phyloP scores from a whole-genome alignment of 2,329 filamentous ascomycete species.

The Ophiostoma montium region DNA sequence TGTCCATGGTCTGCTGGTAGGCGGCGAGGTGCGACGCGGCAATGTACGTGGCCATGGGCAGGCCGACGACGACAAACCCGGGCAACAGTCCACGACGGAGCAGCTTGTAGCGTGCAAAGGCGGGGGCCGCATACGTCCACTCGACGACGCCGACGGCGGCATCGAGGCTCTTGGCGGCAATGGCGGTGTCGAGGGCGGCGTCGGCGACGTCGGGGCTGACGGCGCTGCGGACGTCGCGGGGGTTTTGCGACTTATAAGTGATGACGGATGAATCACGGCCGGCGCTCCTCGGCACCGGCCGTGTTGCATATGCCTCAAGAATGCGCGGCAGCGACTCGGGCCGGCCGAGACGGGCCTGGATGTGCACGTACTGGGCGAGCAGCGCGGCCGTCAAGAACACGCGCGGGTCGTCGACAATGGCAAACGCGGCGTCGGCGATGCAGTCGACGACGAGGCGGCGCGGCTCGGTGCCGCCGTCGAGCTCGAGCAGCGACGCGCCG shows the following conservation, averaged over 20 bases:
- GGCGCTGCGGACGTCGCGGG: conserved; percentile 49
- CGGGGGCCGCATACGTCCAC: conserved; percentile 49
- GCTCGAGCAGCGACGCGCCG: conserved; percentile 28
- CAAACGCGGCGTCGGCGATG: conserved; percentile 49
- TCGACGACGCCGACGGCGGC: conserved; percentile 66
- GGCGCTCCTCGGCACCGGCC: conserved; percentile 53
- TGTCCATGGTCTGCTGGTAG: conserved; percentile 65
- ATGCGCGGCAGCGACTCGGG: conserved; percentile 67
- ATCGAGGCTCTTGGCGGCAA: conserved; percentile 62
- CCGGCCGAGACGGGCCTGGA: conserved; percentile 58
- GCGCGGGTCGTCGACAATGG: conserved; percentile 56
- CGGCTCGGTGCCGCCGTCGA: conserved; percentile 17
- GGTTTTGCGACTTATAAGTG: conserved; percentile 47
- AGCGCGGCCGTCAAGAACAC: conserved; percentile 67
- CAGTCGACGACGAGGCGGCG: conserved; percentile 31
- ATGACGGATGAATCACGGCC: conserved; percentile 25
- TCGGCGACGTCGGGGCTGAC: conserved; percentile 58
- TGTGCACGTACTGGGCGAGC: conserved; percentile 59
- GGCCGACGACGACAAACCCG: conserved; percentile 35
- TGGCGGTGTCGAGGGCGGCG: conserved; percentile 63
- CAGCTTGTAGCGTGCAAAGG: conserved; percentile 54
- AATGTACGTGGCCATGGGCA: conserved; percentile 56
- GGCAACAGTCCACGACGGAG: conserved; percentile 50
- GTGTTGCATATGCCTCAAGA: conserved; percentile 71
- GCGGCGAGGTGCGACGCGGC: conserved; percentile 52